These are phyloP conservation scores for Trapa bicornis DNA, from an alignment of 345 rosid genomes.

Conservation along the genomic window DNA sequence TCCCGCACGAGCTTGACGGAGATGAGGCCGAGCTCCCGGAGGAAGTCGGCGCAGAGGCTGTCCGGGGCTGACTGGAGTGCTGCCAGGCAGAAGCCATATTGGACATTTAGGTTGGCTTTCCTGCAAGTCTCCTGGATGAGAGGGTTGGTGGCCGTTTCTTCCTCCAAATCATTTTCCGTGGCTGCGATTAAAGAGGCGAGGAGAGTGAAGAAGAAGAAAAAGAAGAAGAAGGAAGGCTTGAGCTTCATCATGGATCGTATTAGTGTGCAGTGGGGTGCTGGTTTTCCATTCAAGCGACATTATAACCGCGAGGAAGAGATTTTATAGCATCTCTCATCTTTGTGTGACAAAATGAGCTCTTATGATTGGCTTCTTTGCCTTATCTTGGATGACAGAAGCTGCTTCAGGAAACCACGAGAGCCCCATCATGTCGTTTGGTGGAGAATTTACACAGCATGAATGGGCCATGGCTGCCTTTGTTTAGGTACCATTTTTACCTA, in stretches of 20 bases:
- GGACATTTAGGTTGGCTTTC: slow-evolving; percentile 18
- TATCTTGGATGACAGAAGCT: background rate
- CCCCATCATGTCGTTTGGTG: background rate
- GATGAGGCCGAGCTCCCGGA: slow-evolving; percentile 32
- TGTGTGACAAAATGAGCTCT: background rate
- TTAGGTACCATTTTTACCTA: background rate
- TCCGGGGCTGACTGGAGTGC: slow-evolving; percentile 29
- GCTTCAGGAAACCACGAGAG: background rate
- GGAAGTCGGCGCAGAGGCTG: slow-evolving; percentile 17
- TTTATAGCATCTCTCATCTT: too few species aligned
- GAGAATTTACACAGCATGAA: background rate
- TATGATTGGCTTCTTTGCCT: background rate
- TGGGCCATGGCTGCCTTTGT: too few species aligned
- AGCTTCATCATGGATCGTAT: background rate
- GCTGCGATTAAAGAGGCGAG: slow-evolving; percentile 1
- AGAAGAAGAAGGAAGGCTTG: slow-evolving; percentile 3
- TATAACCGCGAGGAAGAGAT: too few species aligned
- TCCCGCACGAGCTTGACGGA: slow-evolving; percentile 25
- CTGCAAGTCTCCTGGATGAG: slow-evolving; percentile 38
- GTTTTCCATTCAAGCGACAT: background rate
- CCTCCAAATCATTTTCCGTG: background rate
- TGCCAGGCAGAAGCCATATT: slow-evolving; percentile 32
- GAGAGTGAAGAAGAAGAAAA: background rate
- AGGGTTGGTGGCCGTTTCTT: slow-evolving; percentile 8
- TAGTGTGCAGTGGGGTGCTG: background rate